These are phyloP conservation scores for Calonectria crousiana DNA, from an alignment of 2,329 filamentous ascomycete genomes.

Conservation along the genomic window DNA sequence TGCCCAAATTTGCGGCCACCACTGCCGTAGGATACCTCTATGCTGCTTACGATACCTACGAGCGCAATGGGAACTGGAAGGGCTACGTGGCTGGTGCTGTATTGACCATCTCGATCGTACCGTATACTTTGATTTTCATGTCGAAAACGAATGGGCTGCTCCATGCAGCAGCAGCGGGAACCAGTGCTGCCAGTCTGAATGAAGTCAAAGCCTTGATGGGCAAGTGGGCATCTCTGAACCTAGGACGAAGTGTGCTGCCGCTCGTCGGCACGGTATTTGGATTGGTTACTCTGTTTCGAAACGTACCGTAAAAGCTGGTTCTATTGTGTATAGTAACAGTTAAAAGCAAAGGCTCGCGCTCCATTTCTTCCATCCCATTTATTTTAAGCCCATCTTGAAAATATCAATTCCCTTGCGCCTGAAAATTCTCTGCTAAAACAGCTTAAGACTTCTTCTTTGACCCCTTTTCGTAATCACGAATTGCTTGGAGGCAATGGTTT, in stretches of 20 bases:
- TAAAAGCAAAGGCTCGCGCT: background rate
- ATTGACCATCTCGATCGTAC: slow-evolving; percentile 53
- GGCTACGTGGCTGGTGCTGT: slow-evolving; percentile 48
- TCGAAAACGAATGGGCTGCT: slow-evolving; percentile 51
- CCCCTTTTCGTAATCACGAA: slow-evolving; percentile 52
- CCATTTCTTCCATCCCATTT: background rate
- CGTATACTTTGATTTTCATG: slow-evolving; percentile 55
- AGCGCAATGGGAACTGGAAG: slow-evolving; percentile 48
- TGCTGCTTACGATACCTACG: slow-evolving; percentile 49
- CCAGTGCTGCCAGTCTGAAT: slow-evolving; percentile 25
- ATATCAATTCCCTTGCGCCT: background rate
- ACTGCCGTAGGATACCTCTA: slow-evolving; percentile 51
- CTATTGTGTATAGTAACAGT: background rate
- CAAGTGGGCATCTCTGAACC: slow-evolving; percentile 45
- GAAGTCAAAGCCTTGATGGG: slow-evolving; percentile 41
- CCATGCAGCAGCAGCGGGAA: slow-evolving; percentile 39
- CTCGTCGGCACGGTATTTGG: slow-evolving; percentile 46
- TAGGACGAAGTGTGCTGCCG: slow-evolving; percentile 47
- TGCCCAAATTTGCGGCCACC: slow-evolving; percentile 51
- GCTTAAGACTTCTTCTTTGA: slow-evolving; percentile 15
- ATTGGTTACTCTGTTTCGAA: slow-evolving; percentile 35
- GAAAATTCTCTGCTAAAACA: background rate
- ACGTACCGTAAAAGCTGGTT: slow-evolving; percentile 17
- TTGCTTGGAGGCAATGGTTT: slow-evolving; percentile 50
- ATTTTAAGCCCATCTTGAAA: background rate